Evolutionary conservation across 805 yeast genomes (phyloP).

Genomic region (Lachancea sp.): DNA sequence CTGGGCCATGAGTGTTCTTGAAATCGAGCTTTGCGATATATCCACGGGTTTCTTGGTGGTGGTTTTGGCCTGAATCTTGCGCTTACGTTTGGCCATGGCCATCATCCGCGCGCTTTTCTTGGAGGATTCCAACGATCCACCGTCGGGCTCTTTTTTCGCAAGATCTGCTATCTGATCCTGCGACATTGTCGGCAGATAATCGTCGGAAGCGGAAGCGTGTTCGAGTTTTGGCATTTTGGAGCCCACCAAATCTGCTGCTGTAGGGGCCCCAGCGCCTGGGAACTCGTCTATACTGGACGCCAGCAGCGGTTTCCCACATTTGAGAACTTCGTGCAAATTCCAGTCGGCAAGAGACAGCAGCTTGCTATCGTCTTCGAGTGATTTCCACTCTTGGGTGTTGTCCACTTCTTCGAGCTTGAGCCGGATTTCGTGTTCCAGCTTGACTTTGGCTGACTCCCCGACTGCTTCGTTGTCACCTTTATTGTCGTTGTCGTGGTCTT

Average conservation of each 20-base stretch:
- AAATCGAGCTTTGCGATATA: conserved; percentile 63
- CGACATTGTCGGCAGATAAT: conserved; percentile 9
- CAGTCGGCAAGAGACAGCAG: conserved; percentile 21
- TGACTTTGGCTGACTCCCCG: conserved; percentile 29
- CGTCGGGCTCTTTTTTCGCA: conserved; percentile 5
- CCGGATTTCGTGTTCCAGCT: conserved; percentile 30
- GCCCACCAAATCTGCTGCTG: background rate
- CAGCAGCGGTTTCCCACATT: conserved; percentile 24
- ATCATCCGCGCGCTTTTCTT: conserved; percentile 67
- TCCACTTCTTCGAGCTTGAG: conserved; percentile 27
- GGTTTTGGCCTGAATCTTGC: conserved; percentile 61
- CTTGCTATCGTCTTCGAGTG: conserved; percentile 21
- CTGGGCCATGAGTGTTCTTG: conserved; percentile 34
- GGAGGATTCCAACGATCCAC: conserved; percentile 14
- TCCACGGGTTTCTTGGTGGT: conserved; percentile 52
- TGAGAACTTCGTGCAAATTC: conserved; percentile 26
- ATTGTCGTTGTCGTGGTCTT: background rate
- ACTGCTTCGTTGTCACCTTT: background rate
- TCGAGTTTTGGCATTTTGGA: conserved; percentile 3
- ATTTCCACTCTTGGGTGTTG: conserved; percentile 17
- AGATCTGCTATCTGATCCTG: background rate
- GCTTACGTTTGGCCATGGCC: conserved; percentile 91
- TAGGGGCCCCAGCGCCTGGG: conserved; percentile 1
- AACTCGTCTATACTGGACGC: conserved; percentile 19
- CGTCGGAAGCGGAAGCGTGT: background rate